Conservation (phyloP, 805 yeast genomes). For the Suhomyces sp. region DNA sequence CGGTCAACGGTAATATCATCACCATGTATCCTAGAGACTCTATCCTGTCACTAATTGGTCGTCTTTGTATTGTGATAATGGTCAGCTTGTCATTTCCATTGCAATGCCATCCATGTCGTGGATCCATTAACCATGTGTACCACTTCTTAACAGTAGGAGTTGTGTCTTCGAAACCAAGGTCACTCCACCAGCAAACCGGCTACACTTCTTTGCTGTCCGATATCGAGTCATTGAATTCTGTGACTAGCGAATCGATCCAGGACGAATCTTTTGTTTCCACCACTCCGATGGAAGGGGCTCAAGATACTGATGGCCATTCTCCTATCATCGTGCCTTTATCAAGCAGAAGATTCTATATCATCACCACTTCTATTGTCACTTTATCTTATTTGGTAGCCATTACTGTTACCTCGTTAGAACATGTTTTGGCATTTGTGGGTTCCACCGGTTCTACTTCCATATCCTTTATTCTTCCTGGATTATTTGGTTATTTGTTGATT, state of each 20-base stretch:
- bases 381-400: slow-evolving; percentile 56
- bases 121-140: slow-evolving; percentile 64
- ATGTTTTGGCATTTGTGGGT: slow-evolving; percentile 71
- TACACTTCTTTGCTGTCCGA: slow-evolving; percentile 29
- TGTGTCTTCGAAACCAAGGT: slow-evolving; percentile 21
- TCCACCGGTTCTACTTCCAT: slow-evolving; percentile 82
- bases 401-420: slow-evolving; percentile 60
- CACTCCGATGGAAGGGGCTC: slow-evolving; percentile 47
- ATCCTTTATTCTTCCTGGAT: slow-evolving; percentile 74
- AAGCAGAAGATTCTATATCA: slow-evolving; percentile 41
- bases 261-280: slow-evolving; percentile 42
- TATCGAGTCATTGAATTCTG: slow-evolving; percentile 18
- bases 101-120: slow-evolving; percentile 78
- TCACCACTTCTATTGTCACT: slow-evolving; percentile 48
- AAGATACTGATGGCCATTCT: slow-evolving; percentile 45
- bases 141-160: slow-evolving; percentile 45
- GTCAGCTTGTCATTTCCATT: slow-evolving; percentile 74
- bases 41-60: slow-evolving; percentile 49
- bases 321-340: slow-evolving; percentile 52
- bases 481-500: slow-evolving; percentile 65
- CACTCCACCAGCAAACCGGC: slow-evolving; percentile 17
- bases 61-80: slow-evolving; percentile 65
- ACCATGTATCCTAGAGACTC: slow-evolving; percentile 60
- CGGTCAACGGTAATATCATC: slow-evolving; percentile 64
- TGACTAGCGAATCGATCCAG: slow-evolving; percentile 19